These are phyloP conservation scores for Starmera stellimalicola DNA, from an alignment of 1,139 yeast genomes.

Conservation along the genomic window DNA sequence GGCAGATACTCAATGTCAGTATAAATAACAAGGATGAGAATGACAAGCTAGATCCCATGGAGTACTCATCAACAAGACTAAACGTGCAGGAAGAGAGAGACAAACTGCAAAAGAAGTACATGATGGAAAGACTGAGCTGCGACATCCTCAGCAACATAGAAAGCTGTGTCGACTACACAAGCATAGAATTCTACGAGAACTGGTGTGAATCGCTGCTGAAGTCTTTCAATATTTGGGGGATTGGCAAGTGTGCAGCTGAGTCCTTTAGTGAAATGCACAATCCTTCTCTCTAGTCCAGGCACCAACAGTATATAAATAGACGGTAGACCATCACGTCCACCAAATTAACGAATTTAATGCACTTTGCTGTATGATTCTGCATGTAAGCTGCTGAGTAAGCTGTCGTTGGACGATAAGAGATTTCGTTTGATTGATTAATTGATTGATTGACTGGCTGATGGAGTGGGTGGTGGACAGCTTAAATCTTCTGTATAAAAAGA, in stretches of 20 bases:
- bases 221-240: slow-evolving; percentile 1
- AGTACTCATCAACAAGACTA: neutral
- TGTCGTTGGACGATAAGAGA: no score
- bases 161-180: neutral
- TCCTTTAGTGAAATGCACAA: slow-evolving; percentile 1
- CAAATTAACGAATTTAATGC: no score
- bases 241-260: slow-evolving; percentile 1
- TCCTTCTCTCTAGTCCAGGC: no score
- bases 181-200: slow-evolving; percentile 1
- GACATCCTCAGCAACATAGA: slow-evolving; percentile 1
- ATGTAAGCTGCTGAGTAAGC: no score
- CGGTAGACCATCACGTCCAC: no score
- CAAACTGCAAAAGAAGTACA: neutral
- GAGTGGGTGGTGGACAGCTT: no score
- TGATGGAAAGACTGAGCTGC: slow-evolving; percentile 1
- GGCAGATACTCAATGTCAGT: slow-evolving; percentile 1
- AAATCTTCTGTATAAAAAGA: no score
- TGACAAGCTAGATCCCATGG: neutral
- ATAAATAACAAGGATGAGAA: neutral
- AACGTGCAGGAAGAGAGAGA: neutral
- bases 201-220: neutral
- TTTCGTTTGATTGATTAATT: no score
- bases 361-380: no score
- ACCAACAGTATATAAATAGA: no score
- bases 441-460: no score